Evolutionary conservation across 2,329 filamentous ascomycete genomes (phyloP), one percentile per base, ranked within the genome.

Genomic region (Cytospora piceae): DNA sequence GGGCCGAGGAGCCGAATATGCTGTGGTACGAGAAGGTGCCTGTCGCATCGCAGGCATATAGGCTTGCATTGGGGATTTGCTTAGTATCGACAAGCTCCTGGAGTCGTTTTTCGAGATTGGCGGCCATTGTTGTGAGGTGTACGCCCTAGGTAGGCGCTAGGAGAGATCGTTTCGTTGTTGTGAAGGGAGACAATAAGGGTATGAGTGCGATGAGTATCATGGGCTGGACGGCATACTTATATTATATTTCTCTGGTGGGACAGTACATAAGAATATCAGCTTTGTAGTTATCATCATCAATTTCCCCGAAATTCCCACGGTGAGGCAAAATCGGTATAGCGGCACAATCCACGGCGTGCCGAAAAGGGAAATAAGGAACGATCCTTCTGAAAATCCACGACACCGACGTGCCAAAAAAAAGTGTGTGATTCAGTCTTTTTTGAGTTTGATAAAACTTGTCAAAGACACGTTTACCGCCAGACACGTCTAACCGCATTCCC

Each of bases 11-110:
- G 20, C 81, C 81, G 0, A 82, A 42, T 0, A 77, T 70, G 56
- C 75, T 76, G 59, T 79, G 72, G 70, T 81, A 82, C 22, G 71
- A 65, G 63, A 82, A 82, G 46, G 67, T 61, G 32, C 79, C 77
- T 2, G 73, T 63, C 8, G 74, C 67, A 64, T 82, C 72, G 29
- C 75, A 78, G 42, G 78, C 79, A 61, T 75, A 79, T 52, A 83
- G 70, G 8, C 81, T 70, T 34, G 76, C 81, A 20, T 80, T 80
- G 42, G 79, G 76, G 71, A 82, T 78, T 65, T 76, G 79, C 62
- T 78, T 78, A 1, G 74, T 71, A n/a, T 77, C 74, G 58, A 83
- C 80, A 61, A 80, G 79, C 6, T 73, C 71, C 61, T 78, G 74
- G 62, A 79, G 74, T 61, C 64, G 71, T 3, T 73, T 71, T 29